Conservation (phyloP, 1,284 basidiomycete genomes). For the Pseudozyma flocculosa region DNA sequence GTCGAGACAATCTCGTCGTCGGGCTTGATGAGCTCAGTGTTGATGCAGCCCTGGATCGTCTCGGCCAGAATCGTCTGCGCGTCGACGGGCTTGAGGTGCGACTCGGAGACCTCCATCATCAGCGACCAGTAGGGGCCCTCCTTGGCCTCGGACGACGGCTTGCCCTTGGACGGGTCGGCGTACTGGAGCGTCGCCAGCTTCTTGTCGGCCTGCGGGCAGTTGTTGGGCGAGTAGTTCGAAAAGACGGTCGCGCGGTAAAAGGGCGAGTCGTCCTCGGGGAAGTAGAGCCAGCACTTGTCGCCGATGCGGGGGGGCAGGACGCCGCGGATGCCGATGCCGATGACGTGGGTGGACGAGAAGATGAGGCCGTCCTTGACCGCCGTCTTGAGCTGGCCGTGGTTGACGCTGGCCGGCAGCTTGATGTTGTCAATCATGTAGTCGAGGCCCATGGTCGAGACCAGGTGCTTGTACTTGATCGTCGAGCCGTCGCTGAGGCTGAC, state of each 20-base stretch:
- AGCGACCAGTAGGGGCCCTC: slow-evolving; percentile 62
- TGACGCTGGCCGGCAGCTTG: slow-evolving; percentile 56
- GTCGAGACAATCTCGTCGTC: slow-evolving; percentile 63
- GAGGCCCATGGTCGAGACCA: slow-evolving; percentile 62
- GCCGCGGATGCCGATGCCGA: slow-evolving; percentile 63
- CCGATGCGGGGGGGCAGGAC: slow-evolving; percentile 62
- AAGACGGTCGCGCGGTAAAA: slow-evolving; percentile 65
- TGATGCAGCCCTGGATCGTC: slow-evolving; percentile 62
- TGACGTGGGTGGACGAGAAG: slow-evolving; percentile 63
- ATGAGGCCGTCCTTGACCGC: slow-evolving; percentile 60
- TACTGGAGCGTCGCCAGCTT: slow-evolving; percentile 62
- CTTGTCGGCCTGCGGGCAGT: slow-evolving; percentile 60
- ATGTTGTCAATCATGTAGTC: slow-evolving; percentile 60
- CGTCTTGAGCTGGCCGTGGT: slow-evolving; percentile 58
- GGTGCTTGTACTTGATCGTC: slow-evolving; percentile 60
- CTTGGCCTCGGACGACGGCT: slow-evolving; percentile 56
- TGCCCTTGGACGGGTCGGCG: slow-evolving; percentile 60
- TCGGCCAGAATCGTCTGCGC: slow-evolving; percentile 61
- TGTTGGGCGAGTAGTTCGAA: slow-evolving; percentile 64
- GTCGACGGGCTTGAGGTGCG: slow-evolving; percentile 62
- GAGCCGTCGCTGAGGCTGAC: slow-evolving; percentile 60
- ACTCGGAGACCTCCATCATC: slow-evolving; percentile 64
- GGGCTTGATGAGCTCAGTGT: slow-evolving; percentile 61
- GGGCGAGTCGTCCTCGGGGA: slow-evolving; percentile 62
- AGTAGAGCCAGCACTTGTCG: slow-evolving; percentile 63